A percentile compares a stretch with the other conserved stretches of the same genome.
Evolutionary conservation across 257 asterid species (phyloP).

Genomic region (Capsicum chinense): DNA sequence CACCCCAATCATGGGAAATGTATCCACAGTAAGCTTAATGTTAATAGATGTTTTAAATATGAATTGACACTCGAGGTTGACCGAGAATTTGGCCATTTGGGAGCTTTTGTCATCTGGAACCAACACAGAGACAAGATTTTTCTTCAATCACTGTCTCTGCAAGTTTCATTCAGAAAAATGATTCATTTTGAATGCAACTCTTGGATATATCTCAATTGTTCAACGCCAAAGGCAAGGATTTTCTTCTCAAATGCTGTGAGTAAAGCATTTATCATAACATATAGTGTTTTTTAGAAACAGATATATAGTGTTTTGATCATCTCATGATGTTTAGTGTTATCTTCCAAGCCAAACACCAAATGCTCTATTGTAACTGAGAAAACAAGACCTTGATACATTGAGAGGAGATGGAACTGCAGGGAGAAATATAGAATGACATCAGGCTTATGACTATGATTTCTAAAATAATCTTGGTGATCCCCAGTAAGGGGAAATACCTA

Average conservation of each 20-base stretch:
- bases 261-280: background rate
- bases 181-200: slow-evolving; percentile 53
- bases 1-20: slow-evolving; percentile 38
- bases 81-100: slow-evolving; percentile 43
- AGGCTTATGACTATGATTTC: slow-evolving; percentile 49
- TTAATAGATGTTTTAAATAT: slow-evolving; percentile 31
- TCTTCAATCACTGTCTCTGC: slow-evolving; percentile 42
- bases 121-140: slow-evolving; percentile 44
- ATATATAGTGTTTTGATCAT: background rate
- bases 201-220: slow-evolving; percentile 50
- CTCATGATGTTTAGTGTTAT: slow-evolving; percentile 44
- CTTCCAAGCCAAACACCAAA: slow-evolving; percentile 54
- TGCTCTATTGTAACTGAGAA: slow-evolving; percentile 45
- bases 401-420: slow-evolving; percentile 54
- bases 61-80: slow-evolving; percentile 36
- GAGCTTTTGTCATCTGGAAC: slow-evolving; percentile 48
- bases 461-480: slow-evolving; percentile 53
- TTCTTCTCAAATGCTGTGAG: slow-evolving; percentile 56
- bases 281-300: background rate
- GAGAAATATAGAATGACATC: slow-evolving; percentile 49
- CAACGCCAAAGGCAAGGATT: slow-evolving; percentile 43
- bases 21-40: slow-evolving; percentile 29
- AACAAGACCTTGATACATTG: slow-evolving; percentile 46
- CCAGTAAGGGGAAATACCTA: slow-evolving; percentile 41
- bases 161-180: slow-evolving; percentile 30